A percentile compares a stretch with the other conserved stretches of the same genome.
Evolutionary conservation across 169 alveolate genomes (phyloP).

Genomic region (Plasmodium yoelii): DNA sequence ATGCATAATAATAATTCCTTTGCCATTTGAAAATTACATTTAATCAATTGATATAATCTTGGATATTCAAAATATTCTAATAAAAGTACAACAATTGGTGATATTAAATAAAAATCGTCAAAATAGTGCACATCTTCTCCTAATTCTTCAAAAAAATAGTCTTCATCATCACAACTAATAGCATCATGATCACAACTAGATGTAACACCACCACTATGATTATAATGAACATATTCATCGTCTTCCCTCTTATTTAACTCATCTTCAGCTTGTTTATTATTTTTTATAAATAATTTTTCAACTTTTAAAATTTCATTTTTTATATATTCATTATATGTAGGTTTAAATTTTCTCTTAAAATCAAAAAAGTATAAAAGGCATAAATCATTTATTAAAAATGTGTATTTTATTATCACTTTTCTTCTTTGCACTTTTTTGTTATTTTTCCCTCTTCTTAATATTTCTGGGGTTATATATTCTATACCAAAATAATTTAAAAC

Average conservation of each 20-base stretch:
- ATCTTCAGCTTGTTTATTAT: not conserved
- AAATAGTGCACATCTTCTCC: conserved; percentile 36
- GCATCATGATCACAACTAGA: not conserved
- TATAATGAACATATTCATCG: not conserved
- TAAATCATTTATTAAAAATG: conserved; percentile 53
- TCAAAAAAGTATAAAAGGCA: conserved; percentile 50
- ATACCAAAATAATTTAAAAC: conserved; percentile 58
- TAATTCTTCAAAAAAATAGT: conserved; percentile 21
- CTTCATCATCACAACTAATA: conserved; percentile 19
- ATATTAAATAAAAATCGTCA: conserved; percentile 31
- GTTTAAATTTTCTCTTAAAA: conserved; percentile 58
- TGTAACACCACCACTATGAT: not conserved
- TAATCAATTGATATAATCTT: conserved; percentile 28
- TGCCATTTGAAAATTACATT: conserved; percentile 61
- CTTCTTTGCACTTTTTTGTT: conserved; percentile 30
- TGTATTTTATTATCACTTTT: conserved; percentile 34
- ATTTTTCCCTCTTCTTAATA: conserved; percentile 59
- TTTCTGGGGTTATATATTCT: conserved; percentile 63
- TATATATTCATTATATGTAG: conserved; percentile 50
- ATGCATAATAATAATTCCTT: conserved; percentile 64
- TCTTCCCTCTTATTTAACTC: not conserved
- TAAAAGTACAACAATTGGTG: conserved; percentile 39
- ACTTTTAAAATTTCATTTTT: conserved; percentile 32
- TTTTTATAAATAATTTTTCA: conserved; percentile 13
- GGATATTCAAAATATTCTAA: conserved; percentile 73